Evolutionary conservation across 2,329 filamentous ascomycete genomes (phyloP).

Genomic region (Leptosphaerulina australis): DNA sequence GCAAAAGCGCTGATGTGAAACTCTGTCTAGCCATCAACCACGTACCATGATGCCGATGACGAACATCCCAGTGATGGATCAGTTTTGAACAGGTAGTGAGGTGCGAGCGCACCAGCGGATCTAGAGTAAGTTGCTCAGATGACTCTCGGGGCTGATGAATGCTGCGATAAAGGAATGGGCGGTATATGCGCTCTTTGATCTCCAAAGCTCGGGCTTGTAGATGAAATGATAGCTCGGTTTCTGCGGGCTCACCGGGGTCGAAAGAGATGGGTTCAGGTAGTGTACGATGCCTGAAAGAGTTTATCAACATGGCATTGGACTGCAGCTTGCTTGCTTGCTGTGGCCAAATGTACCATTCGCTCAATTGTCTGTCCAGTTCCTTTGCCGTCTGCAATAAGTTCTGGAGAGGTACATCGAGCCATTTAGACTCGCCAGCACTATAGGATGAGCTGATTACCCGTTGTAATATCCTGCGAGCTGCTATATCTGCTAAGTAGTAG

Average conservation of each 20-base stretch:
- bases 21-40: slow-evolving; percentile 33
- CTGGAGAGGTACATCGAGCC: background rate
- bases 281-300: background rate
- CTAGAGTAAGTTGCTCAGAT: slow-evolving; percentile 16
- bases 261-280: slow-evolving; percentile 26
- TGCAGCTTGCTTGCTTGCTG: background rate
- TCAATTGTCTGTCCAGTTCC: slow-evolving; percentile 9
- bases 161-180: slow-evolving; percentile 41
- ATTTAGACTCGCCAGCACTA: background rate
- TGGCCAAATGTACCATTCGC: background rate
- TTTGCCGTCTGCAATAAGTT: slow-evolving; percentile 1
- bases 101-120: slow-evolving; percentile 26
- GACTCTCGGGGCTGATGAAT: slow-evolving; percentile 25
- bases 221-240: slow-evolving; percentile 25
- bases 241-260: slow-evolving; percentile 5
- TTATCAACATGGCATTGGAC: background rate
- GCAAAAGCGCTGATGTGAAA: slow-evolving; percentile 28
- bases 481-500: slow-evolving; percentile 13
- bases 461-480: slow-evolving; percentile 8
- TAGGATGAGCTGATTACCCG: slow-evolving; percentile 7
- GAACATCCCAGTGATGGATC: slow-evolving; percentile 17
- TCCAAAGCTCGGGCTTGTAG: slow-evolving; percentile 17
- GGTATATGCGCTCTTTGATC: slow-evolving; percentile 37
- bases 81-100: slow-evolving; percentile 27
- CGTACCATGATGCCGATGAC: slow-evolving; percentile 44